Evolutionary conservation across 2,329 filamentous ascomycete species (phyloP), one percentile per base, ranked within the genome.

Genomic region (Neonectria neomacrospora): DNA sequence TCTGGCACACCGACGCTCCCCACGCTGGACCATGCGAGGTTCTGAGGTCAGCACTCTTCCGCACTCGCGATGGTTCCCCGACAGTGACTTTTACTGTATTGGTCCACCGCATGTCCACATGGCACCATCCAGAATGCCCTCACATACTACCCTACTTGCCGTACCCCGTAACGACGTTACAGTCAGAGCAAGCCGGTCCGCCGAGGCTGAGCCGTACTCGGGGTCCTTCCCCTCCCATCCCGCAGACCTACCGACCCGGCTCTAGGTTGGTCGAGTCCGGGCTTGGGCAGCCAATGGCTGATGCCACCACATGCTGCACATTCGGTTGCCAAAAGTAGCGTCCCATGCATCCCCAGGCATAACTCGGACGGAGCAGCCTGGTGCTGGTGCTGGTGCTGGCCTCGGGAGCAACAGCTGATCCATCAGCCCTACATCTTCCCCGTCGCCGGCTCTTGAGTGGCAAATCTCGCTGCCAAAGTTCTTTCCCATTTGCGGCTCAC

Each of bases 391-490:
- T 26, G 23, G n/a, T 39, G 18, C 60, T 32, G 34, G 47, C 50
- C 8, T 48, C 23, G 52, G 58, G 57, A 54, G 58, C 41, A 67
- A 60, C 63, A 71, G 66, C 67, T 71, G 66, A 71, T 63, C 64
- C 50, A 47, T 73, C 68, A 71, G 70, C 68, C 70, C 67, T 73
- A 70, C 58, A 58, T 54, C 47, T 57, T 53, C 47, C 26, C 37
- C 39, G 14, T 50, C 28, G 32, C 41, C 22, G 39, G 39, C 32
- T 50, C 37, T 42, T 37, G 34, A 42, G 53, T 61, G 62, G 62
- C 58, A 58, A 60, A 61, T 51, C 62, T 44, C 47, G 39, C 34
- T 47, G 41, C 51, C 47, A 42, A 64, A 55, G 45, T 48, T 51
- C 47, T 42, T 57, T 52, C 47, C 41, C 57, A 44, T 56, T 61